Percentiles rank a stretch among this genome's conserved stretches.
Conservation (phyloP, 768 basidiomycete species). For the Boletus rufocinnamomeus region DNA sequence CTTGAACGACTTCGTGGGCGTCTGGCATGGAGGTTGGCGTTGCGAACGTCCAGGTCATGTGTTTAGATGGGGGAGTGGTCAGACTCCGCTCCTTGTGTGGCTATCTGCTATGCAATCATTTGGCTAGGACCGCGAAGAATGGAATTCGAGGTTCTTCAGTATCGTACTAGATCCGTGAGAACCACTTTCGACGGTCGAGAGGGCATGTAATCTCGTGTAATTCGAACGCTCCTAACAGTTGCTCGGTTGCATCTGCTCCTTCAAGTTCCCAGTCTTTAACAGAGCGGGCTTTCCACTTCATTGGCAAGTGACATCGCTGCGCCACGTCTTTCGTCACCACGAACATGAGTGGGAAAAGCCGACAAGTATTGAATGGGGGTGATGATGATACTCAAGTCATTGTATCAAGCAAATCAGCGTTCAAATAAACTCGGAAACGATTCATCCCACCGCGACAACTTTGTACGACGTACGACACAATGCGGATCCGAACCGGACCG, state of each 20-base stretch:
- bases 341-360: background rate
- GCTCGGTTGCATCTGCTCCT: background rate
- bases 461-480: too few species aligned
- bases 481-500: background rate
- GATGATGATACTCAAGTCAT: too few species aligned
- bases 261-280: background rate
- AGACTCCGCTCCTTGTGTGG: background rate
- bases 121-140: background rate
- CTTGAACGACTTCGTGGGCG: background rate
- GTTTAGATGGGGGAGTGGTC: background rate
- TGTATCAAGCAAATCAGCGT: too few species aligned
- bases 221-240: too few species aligned
- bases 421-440: background rate
- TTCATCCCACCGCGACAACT: background rate
- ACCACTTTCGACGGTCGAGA: background rate
- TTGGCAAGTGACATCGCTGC: background rate
- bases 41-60: background rate
- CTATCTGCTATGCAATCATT: background rate
- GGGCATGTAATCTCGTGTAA: background rate
- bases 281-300: background rate
- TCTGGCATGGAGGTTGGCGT: background rate
- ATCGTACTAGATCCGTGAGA: too few species aligned
- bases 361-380: too few species aligned
- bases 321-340: too few species aligned
- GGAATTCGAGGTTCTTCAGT: background rate